Evolutionary conservation across 371 early-diverging fungal species (phyloP).

Genomic region (Fennellomyces sp.): DNA sequence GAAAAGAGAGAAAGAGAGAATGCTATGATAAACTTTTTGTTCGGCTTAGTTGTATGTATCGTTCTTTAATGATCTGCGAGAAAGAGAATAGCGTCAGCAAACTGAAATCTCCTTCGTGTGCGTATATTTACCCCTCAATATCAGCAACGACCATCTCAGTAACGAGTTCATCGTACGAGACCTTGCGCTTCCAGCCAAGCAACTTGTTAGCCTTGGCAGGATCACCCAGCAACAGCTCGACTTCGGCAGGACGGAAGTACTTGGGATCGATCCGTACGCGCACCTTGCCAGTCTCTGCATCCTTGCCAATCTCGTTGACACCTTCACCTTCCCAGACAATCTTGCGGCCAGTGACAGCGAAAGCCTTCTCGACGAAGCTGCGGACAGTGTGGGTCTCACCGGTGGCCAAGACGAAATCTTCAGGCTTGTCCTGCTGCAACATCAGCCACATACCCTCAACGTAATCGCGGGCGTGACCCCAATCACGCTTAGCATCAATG

Average conservation of each 20-base stretch:
- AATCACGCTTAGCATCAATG: slow-evolving; percentile 85
- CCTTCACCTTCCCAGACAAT: slow-evolving; percentile 83
- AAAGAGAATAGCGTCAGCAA: neutral
- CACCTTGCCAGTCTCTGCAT: slow-evolving; percentile 66
- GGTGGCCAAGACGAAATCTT: slow-evolving; percentile 86
- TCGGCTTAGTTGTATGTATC: slow-evolving; percentile 6
- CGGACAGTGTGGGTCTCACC: slow-evolving; percentile 86
- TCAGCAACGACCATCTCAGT: slow-evolving; percentile 77
- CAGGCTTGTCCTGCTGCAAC: slow-evolving; percentile 79
- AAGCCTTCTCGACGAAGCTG: slow-evolving; percentile 82
- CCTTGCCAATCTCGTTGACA: slow-evolving; percentile 74
- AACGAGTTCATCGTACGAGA: slow-evolving; percentile 71
- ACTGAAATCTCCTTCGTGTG: neutral
- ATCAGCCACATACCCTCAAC: slow-evolving; percentile 90
- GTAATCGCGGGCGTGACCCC: slow-evolving; percentile 90
- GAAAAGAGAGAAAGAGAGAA: neutral
- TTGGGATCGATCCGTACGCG: slow-evolving; percentile 76
- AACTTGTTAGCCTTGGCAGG: slow-evolving; percentile 74
- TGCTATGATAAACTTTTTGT: neutral
- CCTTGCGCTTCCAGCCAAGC: slow-evolving; percentile 76
- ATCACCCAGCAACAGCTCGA: slow-evolving; percentile 81
- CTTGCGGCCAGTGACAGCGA: slow-evolving; percentile 65
- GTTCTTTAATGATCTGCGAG: slow-evolving; percentile 5
- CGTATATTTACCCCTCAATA: slow-evolving; percentile 44
- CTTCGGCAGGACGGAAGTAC: slow-evolving; percentile 89